Percentiles rank a stretch among this genome's conserved stretches.
These are phyloP conservation scores for Lactuca sativa DNA, from an alignment of 129 eudicot species.

Conservation along the genomic window DNA sequence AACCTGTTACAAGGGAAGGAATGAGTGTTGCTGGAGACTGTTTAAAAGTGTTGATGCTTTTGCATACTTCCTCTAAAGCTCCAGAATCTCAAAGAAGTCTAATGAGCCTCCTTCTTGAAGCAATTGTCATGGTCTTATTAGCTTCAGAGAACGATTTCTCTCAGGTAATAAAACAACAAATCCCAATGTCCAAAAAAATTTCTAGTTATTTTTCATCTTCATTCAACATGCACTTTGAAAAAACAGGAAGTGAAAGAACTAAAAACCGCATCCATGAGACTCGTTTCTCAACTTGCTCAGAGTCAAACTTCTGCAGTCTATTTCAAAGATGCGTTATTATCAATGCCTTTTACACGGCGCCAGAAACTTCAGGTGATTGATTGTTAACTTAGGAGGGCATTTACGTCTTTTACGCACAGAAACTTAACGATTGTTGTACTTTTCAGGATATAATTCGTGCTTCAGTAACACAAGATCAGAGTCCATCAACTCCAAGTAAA, in stretches of 20 bases:
- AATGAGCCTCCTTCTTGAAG: constrained; percentile 75
- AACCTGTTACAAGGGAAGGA: constrained; percentile 65
- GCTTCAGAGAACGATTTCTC: constrained; percentile 53
- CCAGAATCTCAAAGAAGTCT: constrained; percentile 68
- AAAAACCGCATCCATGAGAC: constrained; percentile 53
- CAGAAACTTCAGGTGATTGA: constrained; percentile 80
- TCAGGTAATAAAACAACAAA: constrained; percentile 39
- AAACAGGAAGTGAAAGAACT: constrained; percentile 72
- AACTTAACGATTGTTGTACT: constrained; percentile 14
- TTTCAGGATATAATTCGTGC: constrained; percentile 88
- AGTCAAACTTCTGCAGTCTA: constrained; percentile 59
- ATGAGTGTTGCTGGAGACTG: constrained; percentile 77
- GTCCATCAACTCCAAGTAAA: constrained; percentile 41
- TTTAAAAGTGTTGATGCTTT: constrained; percentile 72
- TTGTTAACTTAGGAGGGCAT: too few relatives aligned
- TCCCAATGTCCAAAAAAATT: background rate
- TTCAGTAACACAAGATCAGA: constrained; percentile 78
- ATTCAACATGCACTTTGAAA: constrained; percentile 8
- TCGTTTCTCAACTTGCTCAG: constrained; percentile 92
- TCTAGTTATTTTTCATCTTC: background rate
- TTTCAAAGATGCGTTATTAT: constrained; percentile 77
- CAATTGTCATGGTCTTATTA: constrained; percentile 64
- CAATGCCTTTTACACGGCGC: constrained; percentile 66
- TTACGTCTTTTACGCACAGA: too few relatives aligned
- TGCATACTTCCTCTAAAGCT: constrained; percentile 65